A percentile compares a stretch with the other conserved stretches of the same genome.
Evolutionary conservation across 2,329 filamentous ascomycete species (phyloP).

Genomic region (Boeremia exigua): DNA sequence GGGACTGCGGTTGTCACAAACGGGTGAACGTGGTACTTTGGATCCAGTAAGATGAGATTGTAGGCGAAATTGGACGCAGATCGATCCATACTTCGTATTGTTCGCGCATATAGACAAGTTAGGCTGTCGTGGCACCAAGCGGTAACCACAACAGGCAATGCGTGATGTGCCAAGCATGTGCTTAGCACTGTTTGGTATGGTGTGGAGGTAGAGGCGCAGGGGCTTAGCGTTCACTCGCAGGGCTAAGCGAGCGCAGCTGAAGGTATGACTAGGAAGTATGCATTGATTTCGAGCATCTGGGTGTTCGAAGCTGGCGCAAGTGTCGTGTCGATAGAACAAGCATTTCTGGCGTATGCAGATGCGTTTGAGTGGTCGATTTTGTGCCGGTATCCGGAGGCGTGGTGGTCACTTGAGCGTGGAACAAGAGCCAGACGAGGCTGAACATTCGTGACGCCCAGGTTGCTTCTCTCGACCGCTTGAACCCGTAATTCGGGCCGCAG

Average conservation of each 20-base stretch:
- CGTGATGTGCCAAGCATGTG: constrained; percentile 21
- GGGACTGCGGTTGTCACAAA: constrained; percentile 8
- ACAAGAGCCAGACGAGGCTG: constrained; percentile 2
- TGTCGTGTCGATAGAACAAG: background rate
- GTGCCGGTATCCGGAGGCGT: background rate
- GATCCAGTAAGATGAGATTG: constrained; percentile 19
- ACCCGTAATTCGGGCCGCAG: constrained; percentile 10
- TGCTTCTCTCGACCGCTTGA: constrained; percentile 7
- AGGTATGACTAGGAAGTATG: background rate
- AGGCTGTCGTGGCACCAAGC: constrained; percentile 28
- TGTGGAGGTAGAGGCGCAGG: constrained; percentile 12
- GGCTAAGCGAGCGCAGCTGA: constrained; percentile 20
- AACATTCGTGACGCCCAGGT: background rate
- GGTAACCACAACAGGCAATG: constrained; percentile 23
- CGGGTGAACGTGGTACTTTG: constrained; percentile 4
- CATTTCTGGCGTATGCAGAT: background rate
- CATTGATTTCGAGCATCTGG: background rate
- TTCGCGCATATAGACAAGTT: constrained; percentile 21
- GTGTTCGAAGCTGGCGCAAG: background rate
- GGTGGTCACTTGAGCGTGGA: background rate
- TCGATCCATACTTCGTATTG: constrained; percentile 23
- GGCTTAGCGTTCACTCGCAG: constrained; percentile 14
- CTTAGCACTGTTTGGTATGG: constrained; percentile 24
- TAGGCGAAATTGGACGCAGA: constrained; percentile 17
- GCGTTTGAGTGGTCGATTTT: background rate